Percentiles rank a stretch among this genome's conserved stretches.
These are phyloP conservation scores for Daedaleopsis nitida DNA, from an alignment of 768 basidiomycete genomes.

Conservation along the genomic window DNA sequence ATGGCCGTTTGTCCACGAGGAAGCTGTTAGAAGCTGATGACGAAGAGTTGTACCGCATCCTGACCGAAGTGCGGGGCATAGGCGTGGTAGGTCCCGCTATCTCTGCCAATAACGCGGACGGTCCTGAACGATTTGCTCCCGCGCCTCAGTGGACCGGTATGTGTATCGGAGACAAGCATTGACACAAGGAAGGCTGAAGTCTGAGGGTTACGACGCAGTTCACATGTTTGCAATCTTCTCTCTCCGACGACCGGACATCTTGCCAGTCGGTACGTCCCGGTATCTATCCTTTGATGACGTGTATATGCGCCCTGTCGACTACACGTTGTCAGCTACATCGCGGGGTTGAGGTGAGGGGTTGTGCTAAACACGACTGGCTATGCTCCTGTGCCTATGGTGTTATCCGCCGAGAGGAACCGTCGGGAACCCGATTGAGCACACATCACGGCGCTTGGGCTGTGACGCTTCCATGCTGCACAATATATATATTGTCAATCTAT, in stretches of 20 bases:
- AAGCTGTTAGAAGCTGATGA: constrained; percentile 73
- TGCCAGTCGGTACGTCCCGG: constrained; percentile 51
- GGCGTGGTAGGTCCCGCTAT: constrained; percentile 51
- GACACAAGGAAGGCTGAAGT: not conserved
- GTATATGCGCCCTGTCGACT: no score
- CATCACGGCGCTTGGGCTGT: no score
- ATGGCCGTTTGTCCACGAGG: constrained; percentile 74
- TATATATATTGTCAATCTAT: no score
- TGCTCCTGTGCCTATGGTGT: no score
- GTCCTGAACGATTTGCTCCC: constrained; percentile 3
- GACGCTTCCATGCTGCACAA: no score
- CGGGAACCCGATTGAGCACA: no score
- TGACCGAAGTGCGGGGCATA: constrained; percentile 79
- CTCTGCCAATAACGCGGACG: not conserved
- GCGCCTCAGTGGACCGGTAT: constrained; percentile 60
- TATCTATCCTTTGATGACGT: no score
- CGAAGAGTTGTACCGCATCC: constrained; percentile 72
- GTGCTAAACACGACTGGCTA: no score
- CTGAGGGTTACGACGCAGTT: constrained; percentile 44
- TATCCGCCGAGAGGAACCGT: no score
- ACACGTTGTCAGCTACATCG: no score
- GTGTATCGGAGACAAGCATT: constrained; percentile 8
- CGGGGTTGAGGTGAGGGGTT: no score
- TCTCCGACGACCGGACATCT: constrained; percentile 78
- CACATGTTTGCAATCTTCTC: constrained; percentile 95